phyloP scores from a whole-genome alignment of 306 rosid genomes.

The Pterocarpus macrocarpus region DNA sequence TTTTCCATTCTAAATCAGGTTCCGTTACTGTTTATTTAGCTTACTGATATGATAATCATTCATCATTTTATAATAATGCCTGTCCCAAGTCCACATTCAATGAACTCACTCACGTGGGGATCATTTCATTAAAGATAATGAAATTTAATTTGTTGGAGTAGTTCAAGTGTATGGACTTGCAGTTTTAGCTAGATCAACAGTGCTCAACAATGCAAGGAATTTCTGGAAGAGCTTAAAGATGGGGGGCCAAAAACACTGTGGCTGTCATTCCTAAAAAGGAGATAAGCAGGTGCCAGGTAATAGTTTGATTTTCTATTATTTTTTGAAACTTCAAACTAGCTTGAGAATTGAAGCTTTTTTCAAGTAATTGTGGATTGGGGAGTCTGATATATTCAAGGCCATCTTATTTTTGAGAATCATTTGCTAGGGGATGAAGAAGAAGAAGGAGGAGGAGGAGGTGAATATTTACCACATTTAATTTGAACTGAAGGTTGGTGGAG shows the following conservation, averaged over 20 bases:
- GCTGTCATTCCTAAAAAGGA: too few relatives aligned
- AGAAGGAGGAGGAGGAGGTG: not conserved
- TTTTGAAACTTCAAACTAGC: too few relatives aligned
- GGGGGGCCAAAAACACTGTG: too few relatives aligned
- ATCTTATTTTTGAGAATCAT: not conserved
- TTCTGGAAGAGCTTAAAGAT: slow-evolving; percentile 1
- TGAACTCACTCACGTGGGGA: not conserved
- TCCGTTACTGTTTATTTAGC: not conserved
- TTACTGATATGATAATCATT: not conserved
- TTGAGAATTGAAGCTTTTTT: too few relatives aligned
- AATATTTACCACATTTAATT: not conserved
- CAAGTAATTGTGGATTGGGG: too few relatives aligned
- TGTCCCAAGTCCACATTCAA: not conserved
- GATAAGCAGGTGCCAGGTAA: too few relatives aligned
- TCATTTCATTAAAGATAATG: not conserved
- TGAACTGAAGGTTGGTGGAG: not conserved
- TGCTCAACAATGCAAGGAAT: not conserved
- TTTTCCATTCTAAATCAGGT: not conserved
- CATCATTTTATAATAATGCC: slow-evolving; percentile 9
- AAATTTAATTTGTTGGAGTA: not conserved
- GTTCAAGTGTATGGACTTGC: not conserved
- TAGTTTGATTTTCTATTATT: too few relatives aligned
- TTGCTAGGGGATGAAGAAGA: slow-evolving; percentile 1
- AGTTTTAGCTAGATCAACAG: not conserved
- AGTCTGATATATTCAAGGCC: too few relatives aligned